Evolutionary conservation across 108 stramenopile species (phyloP), one percentile per base, ranked within the genome.

Genomic region (Heterococcus sp.): DNA sequence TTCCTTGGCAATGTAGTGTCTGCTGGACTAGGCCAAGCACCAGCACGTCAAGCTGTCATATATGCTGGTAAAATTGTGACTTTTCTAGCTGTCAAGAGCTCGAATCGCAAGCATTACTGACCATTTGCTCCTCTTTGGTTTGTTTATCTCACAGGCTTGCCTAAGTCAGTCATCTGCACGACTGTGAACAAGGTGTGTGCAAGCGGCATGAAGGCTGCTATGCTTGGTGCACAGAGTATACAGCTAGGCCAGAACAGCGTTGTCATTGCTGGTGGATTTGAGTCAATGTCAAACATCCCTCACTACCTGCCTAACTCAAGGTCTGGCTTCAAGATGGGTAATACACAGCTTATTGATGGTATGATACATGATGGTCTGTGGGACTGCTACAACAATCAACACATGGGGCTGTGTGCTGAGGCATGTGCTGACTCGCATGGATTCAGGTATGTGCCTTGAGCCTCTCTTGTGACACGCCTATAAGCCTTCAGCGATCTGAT

Each of bases 341-440:
- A 87, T 27, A 81, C 94, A 8, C 88, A 83, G 3, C 72, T 88
- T 3, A 87, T 96, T 0, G 98, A 81, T 83, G 77, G 83, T 94
- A 84, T 95, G 71, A 78, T 96, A 38, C 87, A 92, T 68, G 98
- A 98, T 72, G 98, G 96, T 29, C 81, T 98, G 3, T 96, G 94
- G 95, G 96, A 97, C 89, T 87, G 90, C 2, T 97, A 97, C 85
- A 90, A 95, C 78, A 76, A 98, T 84, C 92, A 94, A 76, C 96
- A 96, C 89, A 98, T 98, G 98, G 98, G 96, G 34, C 89, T 88
- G 73, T 98, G 96, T 74, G 96, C 91, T 0, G 98, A 98, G 71
- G 92, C 90, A 71, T 95, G 95, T 84, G 93, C 95, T 0, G 68
- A 65, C 3, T 90, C 92, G 1, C 83, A 76, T 64, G 82, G 70